Evolutionary conservation across 148 eudicot species (phyloP).

Genomic region (Vaccinium vitisidaea): DNA sequence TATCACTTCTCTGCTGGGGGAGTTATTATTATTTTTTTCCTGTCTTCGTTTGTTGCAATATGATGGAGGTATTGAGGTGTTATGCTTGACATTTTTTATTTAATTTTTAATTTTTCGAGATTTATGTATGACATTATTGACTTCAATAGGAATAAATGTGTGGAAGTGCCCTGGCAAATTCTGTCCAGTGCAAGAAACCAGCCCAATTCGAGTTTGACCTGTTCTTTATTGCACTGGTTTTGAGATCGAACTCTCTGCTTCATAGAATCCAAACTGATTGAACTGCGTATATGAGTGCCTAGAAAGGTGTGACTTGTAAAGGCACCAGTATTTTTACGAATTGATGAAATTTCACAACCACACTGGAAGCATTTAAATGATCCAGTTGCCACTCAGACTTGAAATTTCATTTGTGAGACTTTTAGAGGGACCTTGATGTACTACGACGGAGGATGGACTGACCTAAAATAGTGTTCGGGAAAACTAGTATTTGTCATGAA

Average conservation of each 20-base stretch:
- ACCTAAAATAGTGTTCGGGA: not conserved
- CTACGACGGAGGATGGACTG: not conserved
- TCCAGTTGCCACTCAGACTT: not conserved
- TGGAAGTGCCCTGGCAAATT: not conserved
- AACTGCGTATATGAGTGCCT: not conserved
- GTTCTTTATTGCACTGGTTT: no score
- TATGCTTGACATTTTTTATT: conserved; percentile 1
- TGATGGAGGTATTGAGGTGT: not conserved
- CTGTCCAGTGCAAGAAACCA: not conserved
- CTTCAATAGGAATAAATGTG: not conserved
- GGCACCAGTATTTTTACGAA: not conserved
- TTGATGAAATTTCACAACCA: not conserved
- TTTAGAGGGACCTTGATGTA: not conserved
- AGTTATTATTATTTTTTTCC: not conserved
- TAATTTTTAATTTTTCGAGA: not conserved
- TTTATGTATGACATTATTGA: not conserved
- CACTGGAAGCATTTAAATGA: not conserved
- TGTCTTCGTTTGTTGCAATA: not conserved
- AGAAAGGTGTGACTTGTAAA: not conserved
- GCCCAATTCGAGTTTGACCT: no score
- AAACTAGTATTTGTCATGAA: not conserved
- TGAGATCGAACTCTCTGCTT: not conserved
- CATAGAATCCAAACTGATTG: not conserved
- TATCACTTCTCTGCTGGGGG: no score
- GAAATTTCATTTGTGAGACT: not conserved